Percentiles rank a stretch among this genome's conserved stretches.
Conservation (phyloP, 1,284 basidiomycete genomes). For the Vanrija sp. region DNA sequence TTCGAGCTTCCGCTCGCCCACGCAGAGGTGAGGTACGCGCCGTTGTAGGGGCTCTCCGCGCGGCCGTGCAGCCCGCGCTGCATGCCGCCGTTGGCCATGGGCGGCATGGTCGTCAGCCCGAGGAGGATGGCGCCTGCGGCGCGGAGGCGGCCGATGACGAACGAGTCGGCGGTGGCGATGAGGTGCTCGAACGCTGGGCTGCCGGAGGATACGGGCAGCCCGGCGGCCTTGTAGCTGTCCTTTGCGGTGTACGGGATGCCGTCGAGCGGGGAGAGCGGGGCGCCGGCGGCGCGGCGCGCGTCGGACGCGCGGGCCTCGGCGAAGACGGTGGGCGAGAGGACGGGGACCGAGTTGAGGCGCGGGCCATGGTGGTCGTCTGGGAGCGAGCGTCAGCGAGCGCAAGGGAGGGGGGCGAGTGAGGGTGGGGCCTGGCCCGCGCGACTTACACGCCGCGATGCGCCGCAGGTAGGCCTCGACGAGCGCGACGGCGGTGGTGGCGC, state of each 20-base stretch:
- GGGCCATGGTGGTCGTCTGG: constrained; percentile 8
- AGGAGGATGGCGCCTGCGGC: constrained; percentile 4
- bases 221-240: constrained; percentile 5
- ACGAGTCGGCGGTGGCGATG: constrained; percentile 2
- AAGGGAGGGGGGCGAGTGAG: no score
- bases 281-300: neutral
- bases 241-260: constrained; percentile 12
- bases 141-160: constrained; percentile 1
- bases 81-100: constrained; percentile 10
- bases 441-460: constrained; percentile 4
- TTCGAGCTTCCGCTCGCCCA: constrained; percentile 12
- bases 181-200: constrained; percentile 9
- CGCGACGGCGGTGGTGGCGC: neutral
- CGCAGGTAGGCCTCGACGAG: constrained; percentile 7
- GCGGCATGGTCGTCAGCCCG: constrained; percentile 9
- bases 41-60: constrained; percentile 10
- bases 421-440: no score
- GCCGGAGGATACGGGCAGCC: constrained; percentile 3
- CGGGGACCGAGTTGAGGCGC: constrained; percentile 1
- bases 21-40: constrained; percentile 3
- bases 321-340: neutral
- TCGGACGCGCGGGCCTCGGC: constrained; percentile 6
- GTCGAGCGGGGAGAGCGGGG: constrained; percentile 3
- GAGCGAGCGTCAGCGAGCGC: no score
- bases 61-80: constrained; percentile 13